A percentile compares a stretch with the other conserved stretches of the same genome.
Evolutionary conservation across 176 grass and related monocot genomes (phyloP).

Genomic region (Carex cristatella): DNA sequence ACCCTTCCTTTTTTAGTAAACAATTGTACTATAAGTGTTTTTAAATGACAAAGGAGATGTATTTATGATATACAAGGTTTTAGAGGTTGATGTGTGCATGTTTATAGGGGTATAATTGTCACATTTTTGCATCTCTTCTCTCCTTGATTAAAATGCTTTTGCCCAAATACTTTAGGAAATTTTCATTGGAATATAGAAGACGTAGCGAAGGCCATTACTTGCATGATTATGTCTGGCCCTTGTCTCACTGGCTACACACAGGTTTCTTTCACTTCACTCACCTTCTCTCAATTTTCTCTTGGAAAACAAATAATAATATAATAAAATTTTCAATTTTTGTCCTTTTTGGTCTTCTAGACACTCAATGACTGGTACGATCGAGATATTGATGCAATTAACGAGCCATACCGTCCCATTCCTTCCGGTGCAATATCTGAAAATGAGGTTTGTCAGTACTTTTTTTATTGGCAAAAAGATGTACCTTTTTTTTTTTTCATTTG

Average conservation of each 20-base stretch:
- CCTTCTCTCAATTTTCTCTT: background rate
- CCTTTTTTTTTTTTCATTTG: background rate
- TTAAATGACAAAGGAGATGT: no score
- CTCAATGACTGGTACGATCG: conserved; percentile 96
- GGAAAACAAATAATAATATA: background rate
- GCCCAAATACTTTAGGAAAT: conserved; percentile 54
- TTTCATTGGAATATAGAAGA: conserved; percentile 98
- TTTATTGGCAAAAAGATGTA: background rate
- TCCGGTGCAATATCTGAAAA: conserved; percentile 91
- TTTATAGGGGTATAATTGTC: no score
- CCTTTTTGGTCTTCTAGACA: conserved; percentile 59
- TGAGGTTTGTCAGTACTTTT: conserved; percentile 46
- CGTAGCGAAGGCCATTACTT: conserved; percentile 84
- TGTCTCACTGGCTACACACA: conserved; percentile 94
- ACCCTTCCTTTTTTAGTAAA: background rate
- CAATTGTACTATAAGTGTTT: background rate
- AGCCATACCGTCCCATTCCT: conserved; percentile 98
- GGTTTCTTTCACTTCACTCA: conserved; percentile 34
- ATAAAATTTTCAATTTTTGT: conserved; percentile 26
- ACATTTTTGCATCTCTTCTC: no score
- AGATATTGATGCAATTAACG: conserved; percentile 98
- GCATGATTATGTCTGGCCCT: conserved; percentile 97
- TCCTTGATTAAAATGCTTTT: no score
- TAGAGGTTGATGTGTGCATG: no score
- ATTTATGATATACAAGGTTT: no score